These are phyloP conservation scores for Phaeosphaeriaceae sp. DNA, from an alignment of 2,329 filamentous ascomycete species.

Conservation along the genomic window DNA sequence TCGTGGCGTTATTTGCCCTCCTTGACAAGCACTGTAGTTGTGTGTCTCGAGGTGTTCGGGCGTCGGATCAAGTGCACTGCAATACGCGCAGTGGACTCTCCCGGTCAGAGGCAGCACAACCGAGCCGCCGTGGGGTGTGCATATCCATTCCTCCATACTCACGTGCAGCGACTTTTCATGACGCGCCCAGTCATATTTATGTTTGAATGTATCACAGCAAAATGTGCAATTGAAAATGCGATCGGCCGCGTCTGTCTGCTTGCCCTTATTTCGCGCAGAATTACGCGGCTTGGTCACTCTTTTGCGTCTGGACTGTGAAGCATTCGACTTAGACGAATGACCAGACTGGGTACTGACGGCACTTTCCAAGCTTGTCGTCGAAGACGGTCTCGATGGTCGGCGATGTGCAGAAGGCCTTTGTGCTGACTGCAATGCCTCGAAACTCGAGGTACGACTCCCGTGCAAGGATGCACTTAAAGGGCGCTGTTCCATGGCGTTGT, in stretches of 20 bases:
- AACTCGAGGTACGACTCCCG: conserved; percentile 30
- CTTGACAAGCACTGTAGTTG: conserved; percentile 67
- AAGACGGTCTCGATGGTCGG: conserved; percentile 51
- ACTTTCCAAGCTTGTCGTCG: conserved; percentile 49
- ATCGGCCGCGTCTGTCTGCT: conserved; percentile 14
- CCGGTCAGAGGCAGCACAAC: conserved; percentile 62
- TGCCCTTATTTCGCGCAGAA: conserved; percentile 10
- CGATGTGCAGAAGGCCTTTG: conserved; percentile 24
- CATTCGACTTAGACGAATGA: conserved; percentile 50
- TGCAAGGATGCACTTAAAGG: conserved; percentile 10
- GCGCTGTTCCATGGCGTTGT: conserved; percentile 58
- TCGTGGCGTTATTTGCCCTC: conserved; percentile 65
- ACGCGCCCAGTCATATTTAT: conserved; percentile 38
- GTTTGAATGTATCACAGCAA: conserved; percentile 37
- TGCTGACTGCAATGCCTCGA: conserved; percentile 30
- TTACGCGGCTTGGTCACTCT: conserved; percentile 11
- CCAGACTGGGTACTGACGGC: conserved; percentile 56
- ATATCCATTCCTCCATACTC: conserved; percentile 50
- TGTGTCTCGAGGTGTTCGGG: conserved; percentile 63
- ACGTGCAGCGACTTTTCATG: conserved; percentile 39
- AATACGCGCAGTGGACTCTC: conserved; percentile 63
- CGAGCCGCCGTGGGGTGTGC: conserved; percentile 61
- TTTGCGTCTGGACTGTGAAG: conserved; percentile 47
- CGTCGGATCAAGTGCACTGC: conserved; percentile 59
- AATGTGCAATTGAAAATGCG: conserved; percentile 39